These are phyloP conservation scores for Tetrahymena borealis DNA, from an alignment of 73 alveolate species.

Conservation along the genomic window DNA sequence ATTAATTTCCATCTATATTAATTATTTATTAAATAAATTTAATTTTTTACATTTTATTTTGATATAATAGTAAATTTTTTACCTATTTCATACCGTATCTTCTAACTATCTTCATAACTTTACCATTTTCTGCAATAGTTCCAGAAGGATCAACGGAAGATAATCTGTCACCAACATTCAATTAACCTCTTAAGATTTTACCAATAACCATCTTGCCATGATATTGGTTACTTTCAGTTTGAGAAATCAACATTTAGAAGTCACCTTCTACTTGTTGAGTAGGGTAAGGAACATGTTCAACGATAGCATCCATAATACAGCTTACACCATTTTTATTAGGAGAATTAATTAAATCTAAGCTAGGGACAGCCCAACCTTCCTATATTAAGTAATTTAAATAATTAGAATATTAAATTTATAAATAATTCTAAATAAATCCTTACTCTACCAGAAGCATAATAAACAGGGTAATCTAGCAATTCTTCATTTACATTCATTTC, in stretches of 20 bases:
- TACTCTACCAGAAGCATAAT: slow-evolving; percentile 65
- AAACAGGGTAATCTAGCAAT: slow-evolving; percentile 69
- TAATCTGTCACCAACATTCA: slow-evolving; percentile 57
- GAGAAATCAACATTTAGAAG: slow-evolving; percentile 63
- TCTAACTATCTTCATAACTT: slow-evolving; percentile 58
- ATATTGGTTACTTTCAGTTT: slow-evolving; percentile 66
- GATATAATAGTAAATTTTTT: background rate
- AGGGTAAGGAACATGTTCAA: slow-evolving; percentile 59
- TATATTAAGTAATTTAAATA: background rate
- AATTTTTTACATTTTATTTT: background rate
- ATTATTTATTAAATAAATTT: background rate
- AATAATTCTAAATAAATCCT: background rate
- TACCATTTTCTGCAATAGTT: slow-evolving; percentile 46
- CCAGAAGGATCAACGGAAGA: slow-evolving; percentile 52
- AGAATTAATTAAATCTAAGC: slow-evolving; percentile 12
- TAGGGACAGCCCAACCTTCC: slow-evolving; percentile 73
- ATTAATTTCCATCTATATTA: slow-evolving; percentile 53
- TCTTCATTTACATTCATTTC: slow-evolving; percentile 64
- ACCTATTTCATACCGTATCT: slow-evolving; percentile 61
- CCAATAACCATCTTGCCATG: slow-evolving; percentile 75
- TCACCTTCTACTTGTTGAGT: slow-evolving; percentile 44
- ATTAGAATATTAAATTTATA: background rate
- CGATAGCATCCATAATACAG: slow-evolving; percentile 56
- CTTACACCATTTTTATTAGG: slow-evolving; percentile 51
- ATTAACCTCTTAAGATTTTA: slow-evolving; percentile 55